Conservation (phyloP, 75 land plant genomes). For the Chamaecyparis obtusa region DNA sequence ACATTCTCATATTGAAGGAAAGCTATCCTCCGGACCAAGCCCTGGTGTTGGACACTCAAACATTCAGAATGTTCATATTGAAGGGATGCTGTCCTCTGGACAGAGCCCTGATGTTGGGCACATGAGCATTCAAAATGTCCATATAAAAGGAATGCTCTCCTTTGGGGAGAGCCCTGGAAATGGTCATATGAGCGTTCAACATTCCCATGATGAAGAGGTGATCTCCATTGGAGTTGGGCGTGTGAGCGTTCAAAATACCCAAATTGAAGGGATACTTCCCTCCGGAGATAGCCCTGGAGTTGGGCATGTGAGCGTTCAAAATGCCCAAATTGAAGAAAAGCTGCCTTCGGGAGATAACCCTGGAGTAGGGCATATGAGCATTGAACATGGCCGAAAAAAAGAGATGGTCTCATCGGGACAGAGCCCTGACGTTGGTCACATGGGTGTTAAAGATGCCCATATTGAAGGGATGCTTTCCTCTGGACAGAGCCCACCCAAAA, state of each 20-base stretch:
- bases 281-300: too few relatives aligned
- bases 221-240: neutral
- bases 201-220: neutral
- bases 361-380: neutral
- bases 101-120: neutral
- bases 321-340: neutral
- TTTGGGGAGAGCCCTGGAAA: too few relatives aligned
- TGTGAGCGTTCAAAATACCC: neutral
- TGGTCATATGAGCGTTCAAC: too few relatives aligned
- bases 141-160: too few relatives aligned
- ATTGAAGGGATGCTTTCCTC: too few relatives aligned
- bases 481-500: neutral
- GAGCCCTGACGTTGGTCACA: neutral
- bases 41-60: too few relatives aligned
- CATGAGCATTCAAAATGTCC: neutral
- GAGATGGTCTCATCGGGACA: neutral
- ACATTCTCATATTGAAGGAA: neutral
- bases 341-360: too few relatives aligned
- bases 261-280: neutral
- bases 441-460: neutral
- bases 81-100: too few relatives aligned
- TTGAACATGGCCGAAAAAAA: neutral
- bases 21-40: too few relatives aligned
- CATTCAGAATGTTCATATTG: neutral
- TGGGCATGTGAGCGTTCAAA: too few relatives aligned